Percentiles rank a stretch among this genome's conserved stretches.
phyloP scores from a whole-genome alignment of 2,329 filamentous ascomycete genomes.

The Fusarium verrucosum region DNA sequence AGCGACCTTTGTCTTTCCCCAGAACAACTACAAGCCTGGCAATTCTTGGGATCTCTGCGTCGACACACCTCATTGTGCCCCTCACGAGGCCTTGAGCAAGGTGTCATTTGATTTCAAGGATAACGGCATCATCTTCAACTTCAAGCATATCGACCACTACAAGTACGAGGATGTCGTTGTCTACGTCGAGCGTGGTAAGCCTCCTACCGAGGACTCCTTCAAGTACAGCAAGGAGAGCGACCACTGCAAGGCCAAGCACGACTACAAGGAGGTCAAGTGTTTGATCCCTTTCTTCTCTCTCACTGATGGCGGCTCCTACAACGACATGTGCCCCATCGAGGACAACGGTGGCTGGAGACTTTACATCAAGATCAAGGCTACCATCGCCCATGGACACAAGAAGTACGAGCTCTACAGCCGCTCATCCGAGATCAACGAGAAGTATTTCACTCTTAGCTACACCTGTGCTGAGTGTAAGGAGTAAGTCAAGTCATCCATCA shows the following conservation, averaged over 20 bases:
- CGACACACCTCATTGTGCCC: constrained; percentile 32
- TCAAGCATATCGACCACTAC: constrained; percentile 39
- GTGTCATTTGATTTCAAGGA: constrained; percentile 43
- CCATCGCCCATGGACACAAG: constrained; percentile 35
- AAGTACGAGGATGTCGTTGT: constrained; percentile 44
- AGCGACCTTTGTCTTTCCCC: constrained; percentile 40
- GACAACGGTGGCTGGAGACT: constrained; percentile 43
- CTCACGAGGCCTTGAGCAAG: constrained; percentile 36
- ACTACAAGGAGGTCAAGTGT: constrained; percentile 41
- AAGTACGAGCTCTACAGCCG: constrained; percentile 42
- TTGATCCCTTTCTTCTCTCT: constrained; percentile 42
- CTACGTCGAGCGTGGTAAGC: constrained; percentile 34
- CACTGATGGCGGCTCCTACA: constrained; percentile 37
- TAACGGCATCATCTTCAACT: constrained; percentile 40
- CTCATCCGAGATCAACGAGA: constrained; percentile 29
- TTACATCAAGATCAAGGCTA: constrained; percentile 43
- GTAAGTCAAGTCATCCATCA: neutral
- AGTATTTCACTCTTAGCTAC: constrained; percentile 44
- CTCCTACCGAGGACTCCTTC: constrained; percentile 33
- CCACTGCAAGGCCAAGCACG: constrained; percentile 34
- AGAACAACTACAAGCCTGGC: constrained; percentile 33
- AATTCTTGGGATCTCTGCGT: constrained; percentile 42
- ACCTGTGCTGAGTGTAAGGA: constrained; percentile 43
- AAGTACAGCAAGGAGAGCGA: constrained; percentile 39
- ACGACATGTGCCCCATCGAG: constrained; percentile 41